Evolutionary conservation across 495 filamentous ascomycete genomes (phyloP).

Genomic region (Pseudomonodictys pantanalensis): DNA sequence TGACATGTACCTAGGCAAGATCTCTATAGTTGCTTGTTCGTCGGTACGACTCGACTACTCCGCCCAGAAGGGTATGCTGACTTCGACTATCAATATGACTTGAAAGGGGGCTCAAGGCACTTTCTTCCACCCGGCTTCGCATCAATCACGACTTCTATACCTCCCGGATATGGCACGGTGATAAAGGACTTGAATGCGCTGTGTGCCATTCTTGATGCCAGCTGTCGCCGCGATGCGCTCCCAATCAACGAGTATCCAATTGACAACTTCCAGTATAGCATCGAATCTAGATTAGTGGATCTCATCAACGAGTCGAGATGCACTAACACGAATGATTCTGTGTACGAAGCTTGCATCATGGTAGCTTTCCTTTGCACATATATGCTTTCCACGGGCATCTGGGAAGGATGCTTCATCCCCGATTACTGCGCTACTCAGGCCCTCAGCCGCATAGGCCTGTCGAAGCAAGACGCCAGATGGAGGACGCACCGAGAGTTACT

Average conservation of each 20-base stretch:
- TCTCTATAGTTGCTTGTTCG: conserved; percentile 2
- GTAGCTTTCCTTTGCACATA: conserved; percentile 15
- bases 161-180: background rate
- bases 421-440: conserved; percentile 3
- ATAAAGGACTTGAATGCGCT: conserved; percentile 9
- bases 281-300: conserved; percentile 4
- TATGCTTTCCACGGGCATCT: conserved; percentile 11
- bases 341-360: conserved; percentile 19
- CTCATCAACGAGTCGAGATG: background rate
- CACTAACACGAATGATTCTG: background rate
- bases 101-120: background rate
- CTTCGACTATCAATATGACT: background rate
- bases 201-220: background rate
- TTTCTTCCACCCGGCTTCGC: conserved; percentile 4
- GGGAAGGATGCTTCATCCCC: conserved; percentile 10
- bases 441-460: background rate
- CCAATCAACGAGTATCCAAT: background rate
- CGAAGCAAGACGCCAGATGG: background rate
- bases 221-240: background rate
- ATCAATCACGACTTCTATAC: background rate
- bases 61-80: conserved; percentile 1
- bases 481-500: background rate
- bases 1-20: conserved; percentile 21
- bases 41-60: conserved; percentile 4
- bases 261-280: conserved; percentile 7